A percentile compares a stretch with the other conserved stretches of the same genome.
phyloP scores from a whole-genome alignment of 768 basidiomycete species.

The Stropharia rugosoannulata region DNA sequence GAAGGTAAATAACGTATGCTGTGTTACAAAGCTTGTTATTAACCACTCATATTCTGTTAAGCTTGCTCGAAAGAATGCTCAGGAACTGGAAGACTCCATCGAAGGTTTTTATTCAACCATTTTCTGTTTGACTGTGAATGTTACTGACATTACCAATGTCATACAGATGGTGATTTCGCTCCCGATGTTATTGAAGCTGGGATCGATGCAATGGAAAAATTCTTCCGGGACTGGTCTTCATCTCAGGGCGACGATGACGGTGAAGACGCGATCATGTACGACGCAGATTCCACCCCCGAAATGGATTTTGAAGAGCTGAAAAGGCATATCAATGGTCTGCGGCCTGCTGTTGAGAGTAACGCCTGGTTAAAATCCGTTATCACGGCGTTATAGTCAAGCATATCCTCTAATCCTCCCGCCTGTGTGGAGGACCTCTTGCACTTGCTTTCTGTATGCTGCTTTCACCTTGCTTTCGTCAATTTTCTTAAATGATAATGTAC shows the following conservation, averaged over 20 bases:
- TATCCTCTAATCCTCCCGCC: too few species aligned
- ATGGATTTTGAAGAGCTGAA: slow-evolving; percentile 53
- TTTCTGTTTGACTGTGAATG: slow-evolving; percentile 41
- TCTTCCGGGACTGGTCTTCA: slow-evolving; percentile 65
- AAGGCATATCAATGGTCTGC: slow-evolving; percentile 62
- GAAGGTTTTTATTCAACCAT: slow-evolving; percentile 14
- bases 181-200: slow-evolving; percentile 72
- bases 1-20: slow-evolving; percentile 38
- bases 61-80: slow-evolving; percentile 55
- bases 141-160: slow-evolving; percentile 39
- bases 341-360: slow-evolving; percentile 72
- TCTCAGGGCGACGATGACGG: slow-evolving; percentile 43
- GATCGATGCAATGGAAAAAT: slow-evolving; percentile 73
- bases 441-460: too few species aligned
- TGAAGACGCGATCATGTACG: slow-evolving; percentile 47
- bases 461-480: too few species aligned
- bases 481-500: too few species aligned
- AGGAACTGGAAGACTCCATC: slow-evolving; percentile 24
- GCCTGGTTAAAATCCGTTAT: slow-evolving; percentile 73
- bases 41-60: slow-evolving; percentile 23
- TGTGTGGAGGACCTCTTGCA: too few species aligned
- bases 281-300: slow-evolving; percentile 33
- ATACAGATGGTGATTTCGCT: slow-evolving; percentile 42
- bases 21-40: not conserved
- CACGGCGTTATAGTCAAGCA: slow-evolving; percentile 25